Base-by-base conservation (phyloP, 2,329 filamentous ascomycete genomes). In the Aaosphaeria pasadenensis region DNA sequence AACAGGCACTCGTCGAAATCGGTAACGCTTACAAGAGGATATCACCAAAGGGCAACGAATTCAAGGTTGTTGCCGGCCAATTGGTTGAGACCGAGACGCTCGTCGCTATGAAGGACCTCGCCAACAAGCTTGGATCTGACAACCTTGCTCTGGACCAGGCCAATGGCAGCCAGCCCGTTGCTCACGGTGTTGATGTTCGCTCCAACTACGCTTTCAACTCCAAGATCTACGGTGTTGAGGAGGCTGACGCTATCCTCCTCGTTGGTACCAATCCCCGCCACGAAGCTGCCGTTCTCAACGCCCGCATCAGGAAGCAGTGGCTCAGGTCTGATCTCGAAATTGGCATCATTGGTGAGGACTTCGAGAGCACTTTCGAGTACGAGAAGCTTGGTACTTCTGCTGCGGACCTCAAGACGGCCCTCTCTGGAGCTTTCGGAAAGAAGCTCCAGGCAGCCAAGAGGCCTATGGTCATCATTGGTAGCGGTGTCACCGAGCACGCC, bases 201-300 rank as follows among this genome's bases (percentile, higher is more conserved):
- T 89, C 91, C 50, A 99, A 94, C 77, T 99, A 95, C 74, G 80
- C 90, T 40, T 96, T 99, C 81, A 99, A 99, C 82, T 96, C 91
- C 35, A 89, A 82, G 71, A 95, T 99, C 66, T 87, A 84, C 71
- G 94, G 91, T 64, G 88, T 97, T 35, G 94, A 99, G 74, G 89
- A 96, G 66, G 90, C 92, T 13, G 94, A 97, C 74, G 84, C 82
- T 60, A 89, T 99, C 51, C 85, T 99, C 46, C 85, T 99, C 50
- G 83, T 99, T 55, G 94, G 92, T 58, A 96, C 89, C 70, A 99
- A 99, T 78, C 88, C 94, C 38, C 85, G 94, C 59, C 90, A 95
- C 67, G 94, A 99, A 76, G 94, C 94, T 52, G 90, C 94, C 48
- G 90, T 94, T 42, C 82, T 99, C 40, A 99, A 99, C 67, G 91